Conservation (phyloP, 768 basidiomycete species). For the Tricholoma sp. region DNA sequence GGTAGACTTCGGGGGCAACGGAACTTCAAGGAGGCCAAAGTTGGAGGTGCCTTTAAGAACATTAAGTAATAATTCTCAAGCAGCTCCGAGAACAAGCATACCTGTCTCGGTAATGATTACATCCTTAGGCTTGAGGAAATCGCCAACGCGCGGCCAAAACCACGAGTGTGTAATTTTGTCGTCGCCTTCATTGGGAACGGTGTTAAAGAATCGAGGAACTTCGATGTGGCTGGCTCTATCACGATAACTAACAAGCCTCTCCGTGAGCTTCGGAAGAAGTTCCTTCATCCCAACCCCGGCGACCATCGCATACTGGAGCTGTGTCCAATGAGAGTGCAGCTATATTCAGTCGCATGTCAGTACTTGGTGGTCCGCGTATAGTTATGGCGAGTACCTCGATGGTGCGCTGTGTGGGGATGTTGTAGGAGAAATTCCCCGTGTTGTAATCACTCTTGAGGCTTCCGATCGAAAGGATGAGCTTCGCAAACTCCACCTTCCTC, state of each 20-base stretch:
- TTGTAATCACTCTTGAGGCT: conserved; percentile 77
- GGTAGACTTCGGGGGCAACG: conserved; percentile 64
- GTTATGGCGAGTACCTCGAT: conserved; percentile 47
- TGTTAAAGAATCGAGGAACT: conserved; percentile 40
- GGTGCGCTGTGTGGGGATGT: conserved; percentile 50
- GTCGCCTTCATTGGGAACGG: conserved; percentile 45
- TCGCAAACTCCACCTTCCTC: conserved; percentile 68
- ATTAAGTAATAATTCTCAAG: not conserved
- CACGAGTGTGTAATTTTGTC: conserved; percentile 67
- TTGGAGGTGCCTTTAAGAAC: conserved; percentile 57
- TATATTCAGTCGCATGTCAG: conserved; percentile 19
- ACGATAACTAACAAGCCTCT: conserved; percentile 41
- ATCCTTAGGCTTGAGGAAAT: conserved; percentile 69
- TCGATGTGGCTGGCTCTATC: conserved; percentile 33
- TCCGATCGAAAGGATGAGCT: conserved; percentile 73
- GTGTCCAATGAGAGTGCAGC: conserved; percentile 74
- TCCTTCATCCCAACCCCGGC: conserved; percentile 71
- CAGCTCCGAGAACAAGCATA: conserved; percentile 8
- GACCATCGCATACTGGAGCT: conserved; percentile 60
- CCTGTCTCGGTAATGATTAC: conserved; percentile 89
- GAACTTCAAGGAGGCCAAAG: conserved; percentile 82
- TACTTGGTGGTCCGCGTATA: not conserved
- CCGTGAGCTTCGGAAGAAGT: conserved; percentile 67
- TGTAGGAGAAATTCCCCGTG: conserved; percentile 82
- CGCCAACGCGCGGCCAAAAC: conserved; percentile 77